Base-by-base conservation (phyloP, 495 filamentous ascomycete species). In the Penicillium steckii region DNA sequence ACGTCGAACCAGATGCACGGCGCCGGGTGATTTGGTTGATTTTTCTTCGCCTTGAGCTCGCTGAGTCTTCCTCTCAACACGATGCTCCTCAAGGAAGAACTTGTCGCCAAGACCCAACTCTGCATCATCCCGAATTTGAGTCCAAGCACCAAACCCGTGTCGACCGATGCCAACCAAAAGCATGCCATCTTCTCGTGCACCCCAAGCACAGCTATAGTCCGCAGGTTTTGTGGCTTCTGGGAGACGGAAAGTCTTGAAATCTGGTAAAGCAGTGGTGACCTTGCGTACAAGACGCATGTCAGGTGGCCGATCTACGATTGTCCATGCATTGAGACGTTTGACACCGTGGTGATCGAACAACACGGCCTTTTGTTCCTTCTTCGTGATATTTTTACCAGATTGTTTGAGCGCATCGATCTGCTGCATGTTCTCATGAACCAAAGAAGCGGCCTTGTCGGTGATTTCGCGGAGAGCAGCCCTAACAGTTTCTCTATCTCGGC, bases 351-450 rank as follows among this genome's bases (percentile, higher is more conserved):
- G 94, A 58, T 96, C 90, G 55, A 99, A 96, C 35, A 97, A 74
- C 15, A 97, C 90, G 1, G 95, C 93, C 61, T 97, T 97, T 67
- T 88, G 90, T 63, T 97, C 93, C 64, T 97, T 98, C 73, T 97
- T 97, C 0, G 92, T 95, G 7, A 84, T 79, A 61, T 90, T 89
- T 61, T 87, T 86, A 0, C 82, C 75, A 46, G 84, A 79, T 42
- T 82, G 81, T 69, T 90, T 85, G 42, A 85, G 64, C 3, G 76
- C 77, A 23, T 82, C 80, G 17, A 87, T 68, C 48, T 80, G 73
- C 5, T 76, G 71, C 12, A 77, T 65, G 35, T 95, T 89, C 43
- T 90, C 88, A 41, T 82, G 78, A 12, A 91, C 81, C 4, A 90
- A 75, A 42, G 78, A 75, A 9, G 80, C 72, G 23, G 86, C 89